Evolutionary conservation across 73 alveolate genomes (phyloP), one percentile per base, ranked within the genome.

Genomic region (Stentor coeruleus): DNA sequence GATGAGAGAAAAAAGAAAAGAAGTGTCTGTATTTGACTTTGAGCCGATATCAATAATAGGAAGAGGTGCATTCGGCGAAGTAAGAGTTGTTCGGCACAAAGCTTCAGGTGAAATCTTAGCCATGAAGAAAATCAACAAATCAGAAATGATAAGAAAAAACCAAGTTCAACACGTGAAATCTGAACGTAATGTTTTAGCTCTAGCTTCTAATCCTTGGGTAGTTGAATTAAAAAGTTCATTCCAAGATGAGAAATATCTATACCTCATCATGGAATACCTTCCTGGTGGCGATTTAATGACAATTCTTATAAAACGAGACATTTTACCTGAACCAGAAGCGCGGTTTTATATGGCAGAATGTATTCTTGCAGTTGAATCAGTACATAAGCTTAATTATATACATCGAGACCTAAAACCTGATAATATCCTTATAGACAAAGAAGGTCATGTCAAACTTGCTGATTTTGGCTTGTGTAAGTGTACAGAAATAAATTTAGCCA

Each of bases 351-450:
- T 85, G 59, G 90, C 90, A 20, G 90, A 85, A 38, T 79, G 77
- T 39, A 60, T 85, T 26, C n/a, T 85, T 11, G 87, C 90, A 0
- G 40, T 74, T 74, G 36, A 74, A n/a, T 39, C 38, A 39, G 66
- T 74, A 28, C 82, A 74, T 30, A n/a, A 74, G 26, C 38, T 74
- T 39, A 59, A 59, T 74, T 39, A 28, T 3, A 82, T 85, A 33
- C 90, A 85, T 85, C 79, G 90, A 75, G 90, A 85, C 66, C 85
- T 85, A n/a, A 85, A 85, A 85, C 90, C 90, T 39, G 90, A 85
- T 39, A 85, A 85, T 77, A 75, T 85, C 11, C 35, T 85, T 11
- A 39, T 85, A 14, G 90, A 85, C 59, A 42, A 79, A 33, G 11
- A 85, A 85, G 90, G 90, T 15, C 90, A 85, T 77, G 76, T 75